Base-by-base conservation (phyloP, 495 filamentous ascomycete species). In the Daldinia decipiens region DNA sequence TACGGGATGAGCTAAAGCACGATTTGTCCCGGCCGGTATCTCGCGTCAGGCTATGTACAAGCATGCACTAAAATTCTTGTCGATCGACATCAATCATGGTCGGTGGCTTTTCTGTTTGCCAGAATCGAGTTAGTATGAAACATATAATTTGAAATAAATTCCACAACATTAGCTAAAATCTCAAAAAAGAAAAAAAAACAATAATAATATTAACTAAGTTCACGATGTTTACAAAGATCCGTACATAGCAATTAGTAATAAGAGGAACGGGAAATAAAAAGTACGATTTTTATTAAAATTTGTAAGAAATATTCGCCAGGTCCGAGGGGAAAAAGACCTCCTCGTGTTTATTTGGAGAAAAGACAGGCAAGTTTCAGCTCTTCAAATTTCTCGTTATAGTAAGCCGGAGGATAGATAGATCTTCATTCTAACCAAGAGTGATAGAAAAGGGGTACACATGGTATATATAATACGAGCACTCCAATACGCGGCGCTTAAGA, bases 371-470 rank as follows among this genome's bases (percentile, higher is more conserved):
- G 50, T 53, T 29, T 53, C 50, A 29, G 50, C 29, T 56, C 13
- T 31, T 38, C 53, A 24, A 36, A 56, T 56, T 21, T 32, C 29
- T 32, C n/a, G 31, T 29, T 32, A 21, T 56, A 36, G 53, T 34
- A 56, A 56, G 27, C n/a, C 29, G 53, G 53, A 47, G 8, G 17
- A 56, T 56, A 31, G 53, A 56, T 56, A 31, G 53, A 56, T 56
- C 53, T 56, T 56, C 31, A 19, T 32, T 56, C 53, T 21, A 19
- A 56, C 53, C 31, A 56, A 56, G 31, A 9, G 4, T 17, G 15
- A 12, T 1, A 11, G 8, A 56, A 55, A 36, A 13, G 53, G 53
- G 53, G 53, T 19, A 56, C 17, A 56, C 53, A 32, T 36, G 53
- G 17, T 19, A 56, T 32, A 56, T 56, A 21, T 56, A 56, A 56